A percentile compares a stretch with the other conserved stretches of the same genome.
Evolutionary conservation across 2,329 filamentous ascomycete species (phyloP).

Genomic region (Pseudocercospora macadamiae): DNA sequence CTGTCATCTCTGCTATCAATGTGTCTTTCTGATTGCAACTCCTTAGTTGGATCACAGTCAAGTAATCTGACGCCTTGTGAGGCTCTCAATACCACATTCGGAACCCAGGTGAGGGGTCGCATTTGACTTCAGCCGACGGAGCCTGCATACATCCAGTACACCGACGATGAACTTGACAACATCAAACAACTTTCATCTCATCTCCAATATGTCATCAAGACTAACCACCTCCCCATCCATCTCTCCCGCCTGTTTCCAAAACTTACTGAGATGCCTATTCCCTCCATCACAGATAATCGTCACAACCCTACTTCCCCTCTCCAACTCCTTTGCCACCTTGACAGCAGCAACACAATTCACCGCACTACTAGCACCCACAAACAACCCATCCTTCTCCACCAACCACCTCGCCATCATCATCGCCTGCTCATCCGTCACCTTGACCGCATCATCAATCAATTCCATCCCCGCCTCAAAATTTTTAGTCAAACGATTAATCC

Average conservation of each 20-base stretch:
- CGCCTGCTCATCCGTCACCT: constrained; percentile 86
- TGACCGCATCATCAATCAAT: constrained; percentile 85
- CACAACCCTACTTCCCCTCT: constrained; percentile 61
- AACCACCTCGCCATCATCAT: constrained; percentile 94
- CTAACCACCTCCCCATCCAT: constrained; percentile 57
- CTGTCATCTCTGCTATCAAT: neutral
- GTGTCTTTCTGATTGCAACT: no score
- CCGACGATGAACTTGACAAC: no score
- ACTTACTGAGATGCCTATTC: constrained; percentile 80
- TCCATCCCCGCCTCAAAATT: constrained; percentile 90
- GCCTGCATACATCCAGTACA: no score
- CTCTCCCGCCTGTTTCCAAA: constrained; percentile 74
- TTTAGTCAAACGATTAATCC: constrained; percentile 88
- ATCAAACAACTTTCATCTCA: no score
- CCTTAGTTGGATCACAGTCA: no score
- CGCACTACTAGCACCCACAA: constrained; percentile 91
- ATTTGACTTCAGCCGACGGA: no score
- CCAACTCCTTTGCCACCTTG: constrained; percentile 42
- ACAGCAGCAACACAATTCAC: constrained; percentile 90
- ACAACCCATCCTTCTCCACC: constrained; percentile 93
- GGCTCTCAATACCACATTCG: no score
- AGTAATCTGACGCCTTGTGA: no score
- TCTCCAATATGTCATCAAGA: constrained; percentile 62
- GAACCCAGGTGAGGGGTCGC: no score
- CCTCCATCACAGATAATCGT: constrained; percentile 79